Base-by-base conservation (phyloP, 2,329 filamentous ascomycete species). In the Penicillium sp. region DNA sequence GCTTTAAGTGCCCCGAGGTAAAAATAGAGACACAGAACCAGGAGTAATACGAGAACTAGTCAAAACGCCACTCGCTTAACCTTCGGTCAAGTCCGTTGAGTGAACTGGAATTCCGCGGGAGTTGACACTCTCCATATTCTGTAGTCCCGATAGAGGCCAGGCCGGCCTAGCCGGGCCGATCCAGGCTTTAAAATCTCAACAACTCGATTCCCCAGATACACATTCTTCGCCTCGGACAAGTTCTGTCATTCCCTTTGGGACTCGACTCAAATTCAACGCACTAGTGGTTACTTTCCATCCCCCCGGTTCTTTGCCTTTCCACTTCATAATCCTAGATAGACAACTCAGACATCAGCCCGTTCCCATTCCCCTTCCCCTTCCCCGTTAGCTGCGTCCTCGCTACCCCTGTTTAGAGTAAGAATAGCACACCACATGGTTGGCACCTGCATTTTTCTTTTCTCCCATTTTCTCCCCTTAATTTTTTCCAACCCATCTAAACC, bases 361-460 rank as follows among this genome's bases (percentile, higher is more conserved):
- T 18, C 20, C 37, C 25, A 23, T 18, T 18, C 20, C 37, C 23
- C n/a, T 10, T 13, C 15, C 20, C 7, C 4, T 7, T 13, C 20
- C 12, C 20, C 20, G 27, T 25, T 24, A 39, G 20, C 37, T 25
- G 20, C 24, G 13, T 25, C 37, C 20, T 13, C 24, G 20, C 37
- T 25, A 23, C 38, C 38, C 38, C 38, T 27, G n/a, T 35, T 44
- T 35, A 47, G 44, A 42, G 40, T 42, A 51, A 53, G 51, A 58
- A 57, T 57, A 55, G 55, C 49, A 46, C 28, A 40, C 63, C 63
- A 65, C 62, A 66, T 66, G 63, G 63, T 66, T 66, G 63, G 62
- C 62, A 66, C 49, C 58, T 65, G 60, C 40, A 28, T 43, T 44
- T 50, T 48, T 23, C 23, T 18, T 39, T 39, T 32, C 32, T 39